Percentiles rank a stretch among this genome's conserved stretches.
Conservation (phyloP, 768 basidiomycete genomes). For the Boletus speciosus region DNA sequence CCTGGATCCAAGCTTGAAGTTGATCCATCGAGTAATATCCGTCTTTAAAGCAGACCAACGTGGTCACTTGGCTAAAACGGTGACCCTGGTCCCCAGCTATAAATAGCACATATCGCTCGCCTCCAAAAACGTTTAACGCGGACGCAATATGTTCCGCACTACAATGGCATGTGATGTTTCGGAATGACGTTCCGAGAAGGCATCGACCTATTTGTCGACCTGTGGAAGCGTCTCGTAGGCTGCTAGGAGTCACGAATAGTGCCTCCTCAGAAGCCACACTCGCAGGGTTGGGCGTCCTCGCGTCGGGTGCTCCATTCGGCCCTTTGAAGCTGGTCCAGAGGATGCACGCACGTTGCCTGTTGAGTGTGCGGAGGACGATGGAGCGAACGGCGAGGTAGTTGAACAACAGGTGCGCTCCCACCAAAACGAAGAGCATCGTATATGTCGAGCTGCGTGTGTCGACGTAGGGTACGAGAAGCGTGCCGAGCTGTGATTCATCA, state of each 20-base stretch:
- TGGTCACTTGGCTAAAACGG: not conserved
- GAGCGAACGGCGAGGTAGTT: conserved; percentile 62
- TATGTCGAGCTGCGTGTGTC: conserved; percentile 49
- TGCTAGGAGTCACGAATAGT: conserved; percentile 40
- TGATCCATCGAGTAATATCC: conserved; percentile 46
- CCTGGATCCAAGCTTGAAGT: conserved; percentile 51
- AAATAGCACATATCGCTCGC: conserved; percentile 55
- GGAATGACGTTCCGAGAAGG: conserved; percentile 48
- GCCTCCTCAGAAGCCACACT: conserved; percentile 42
- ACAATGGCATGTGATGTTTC: conserved; percentile 14
- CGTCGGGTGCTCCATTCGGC: conserved; percentile 4
- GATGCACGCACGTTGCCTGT: conserved; percentile 54
- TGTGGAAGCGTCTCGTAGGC: conserved; percentile 37
- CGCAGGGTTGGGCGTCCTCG: conserved; percentile 31
- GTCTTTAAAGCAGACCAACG: conserved; percentile 51
- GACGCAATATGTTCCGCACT: conserved; percentile 15
- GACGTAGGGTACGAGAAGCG: conserved; percentile 54
- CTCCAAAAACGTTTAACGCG: conserved; percentile 39
- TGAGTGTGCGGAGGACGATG: conserved; percentile 54
- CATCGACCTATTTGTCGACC: conserved; percentile 41
- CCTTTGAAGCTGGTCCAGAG: conserved; percentile 40
- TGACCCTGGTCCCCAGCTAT: conserved; percentile 24
- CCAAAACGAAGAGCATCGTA: conserved; percentile 45
- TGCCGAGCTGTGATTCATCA: conserved; percentile 46
- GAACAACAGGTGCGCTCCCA: conserved; percentile 50